phyloP scores from a whole-genome alignment of 2,329 filamentous ascomycete genomes.

The Rhynchosporium graminicola region DNA sequence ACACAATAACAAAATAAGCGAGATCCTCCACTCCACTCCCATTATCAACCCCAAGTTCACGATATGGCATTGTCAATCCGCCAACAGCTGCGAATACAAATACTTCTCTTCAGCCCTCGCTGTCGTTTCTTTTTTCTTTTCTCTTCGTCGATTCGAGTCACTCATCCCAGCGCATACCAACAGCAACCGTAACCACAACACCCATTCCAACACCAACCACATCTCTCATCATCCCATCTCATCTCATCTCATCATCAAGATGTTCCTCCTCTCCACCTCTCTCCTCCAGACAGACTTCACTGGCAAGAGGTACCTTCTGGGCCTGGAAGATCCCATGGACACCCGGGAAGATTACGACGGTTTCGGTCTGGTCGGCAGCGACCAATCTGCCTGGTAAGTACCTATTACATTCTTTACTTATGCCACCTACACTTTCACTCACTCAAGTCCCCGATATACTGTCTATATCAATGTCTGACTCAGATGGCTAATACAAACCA shows the following conservation, averaged over 20 bases:
- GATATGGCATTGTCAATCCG: not conserved
- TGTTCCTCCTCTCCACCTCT: too few relatives aligned
- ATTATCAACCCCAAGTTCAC: not conserved
- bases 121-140: not conserved
- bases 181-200: not conserved
- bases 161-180: conserved; percentile 5
- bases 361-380: too few relatives aligned
- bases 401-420: too few relatives aligned
- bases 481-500: not conserved
- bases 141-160: conserved; percentile 7
- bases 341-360: too few relatives aligned
- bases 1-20: not conserved
- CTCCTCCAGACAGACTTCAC: too few relatives aligned
- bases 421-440: too few relatives aligned
- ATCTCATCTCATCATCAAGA: not conserved
- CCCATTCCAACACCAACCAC: not conserved
- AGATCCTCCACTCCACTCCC: not conserved
- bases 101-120: not conserved
- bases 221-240: not conserved
- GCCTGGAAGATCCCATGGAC: too few relatives aligned
- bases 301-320: too few relatives aligned
- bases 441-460: too few relatives aligned
- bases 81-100: not conserved
- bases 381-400: too few relatives aligned
- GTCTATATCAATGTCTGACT: not conserved